A percentile compares a stretch with the other conserved stretches of the same genome.
These are phyloP conservation scores for Handroanthus guayacan DNA, from an alignment of 257 asterid species.

Conservation along the genomic window DNA sequence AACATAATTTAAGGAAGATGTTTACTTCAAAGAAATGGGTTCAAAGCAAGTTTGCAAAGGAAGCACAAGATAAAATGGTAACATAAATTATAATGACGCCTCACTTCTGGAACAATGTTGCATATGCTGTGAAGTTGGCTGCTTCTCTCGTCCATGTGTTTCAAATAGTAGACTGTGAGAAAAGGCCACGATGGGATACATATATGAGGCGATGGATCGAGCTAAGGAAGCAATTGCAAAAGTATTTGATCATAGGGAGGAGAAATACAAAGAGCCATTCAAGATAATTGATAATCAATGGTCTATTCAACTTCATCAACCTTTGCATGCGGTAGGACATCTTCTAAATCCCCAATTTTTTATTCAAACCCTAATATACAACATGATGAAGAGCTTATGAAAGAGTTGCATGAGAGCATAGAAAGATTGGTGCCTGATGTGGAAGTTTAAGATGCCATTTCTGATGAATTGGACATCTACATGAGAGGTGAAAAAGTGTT, in stretches of 20 bases:
- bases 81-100: not conserved
- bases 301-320: not conserved
- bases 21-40: not conserved
- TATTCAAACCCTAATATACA: not conserved
- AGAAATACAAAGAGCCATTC: conserved; percentile 1
- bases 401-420: not conserved
- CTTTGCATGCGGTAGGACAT: conserved; percentile 12
- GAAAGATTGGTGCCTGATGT: not conserved
- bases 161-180: conserved; percentile 10
- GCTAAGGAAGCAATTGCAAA: not conserved
- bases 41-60: not conserved
- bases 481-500: not conserved
- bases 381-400: not conserved
- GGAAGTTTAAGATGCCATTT: not conserved
- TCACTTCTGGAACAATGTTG: conserved; percentile 16
- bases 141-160: not conserved
- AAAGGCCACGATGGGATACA: conserved; percentile 7
- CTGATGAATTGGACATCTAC: not conserved
- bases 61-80: not conserved
- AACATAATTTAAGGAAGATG: not conserved
- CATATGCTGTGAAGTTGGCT: conserved; percentile 3
- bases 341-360: conserved; percentile 17
- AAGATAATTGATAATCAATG: conserved; percentile 25
- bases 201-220: not conserved
- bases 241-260: not conserved